Percentiles rank a stretch among this genome's conserved stretches.
Evolutionary conservation across 2,329 filamentous ascomycete genomes (phyloP).

Genomic region (Paecilomyces fulvus): DNA sequence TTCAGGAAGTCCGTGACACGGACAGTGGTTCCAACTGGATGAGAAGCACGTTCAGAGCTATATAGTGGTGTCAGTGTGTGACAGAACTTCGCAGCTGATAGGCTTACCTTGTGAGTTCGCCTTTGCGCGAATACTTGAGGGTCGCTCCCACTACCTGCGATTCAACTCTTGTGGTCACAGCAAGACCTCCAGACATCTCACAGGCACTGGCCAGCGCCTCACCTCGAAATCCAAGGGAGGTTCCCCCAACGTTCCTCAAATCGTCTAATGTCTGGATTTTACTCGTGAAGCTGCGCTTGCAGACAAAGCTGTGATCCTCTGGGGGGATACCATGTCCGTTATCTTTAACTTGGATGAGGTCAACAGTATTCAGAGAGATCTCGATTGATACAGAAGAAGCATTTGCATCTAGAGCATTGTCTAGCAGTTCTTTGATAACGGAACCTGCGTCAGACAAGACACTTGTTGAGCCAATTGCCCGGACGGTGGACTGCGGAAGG

Average conservation of each 20-base stretch:
- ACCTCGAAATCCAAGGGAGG: conserved; percentile 55
- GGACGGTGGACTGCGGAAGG: conserved; percentile 35
- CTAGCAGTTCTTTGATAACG: conserved; percentile 56
- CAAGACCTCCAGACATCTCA: conserved; percentile 47
- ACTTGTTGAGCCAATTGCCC: conserved; percentile 49
- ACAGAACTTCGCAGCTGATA: not conserved
- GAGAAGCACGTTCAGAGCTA: conserved; percentile 37
- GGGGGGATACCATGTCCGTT: conserved; percentile 55
- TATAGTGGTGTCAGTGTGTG: not conserved
- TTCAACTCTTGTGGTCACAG: conserved; percentile 49
- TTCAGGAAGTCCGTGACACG: conserved; percentile 50
- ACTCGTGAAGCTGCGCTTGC: conserved; percentile 53
- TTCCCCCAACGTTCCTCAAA: conserved; percentile 46
- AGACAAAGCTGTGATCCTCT: conserved; percentile 47
- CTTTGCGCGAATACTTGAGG: conserved; percentile 44
- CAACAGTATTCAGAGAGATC: conserved; percentile 50
- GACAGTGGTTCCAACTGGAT: conserved; percentile 54
- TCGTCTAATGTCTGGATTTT: conserved; percentile 54
- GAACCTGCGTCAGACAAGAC: conserved; percentile 49
- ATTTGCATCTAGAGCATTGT: conserved; percentile 58
- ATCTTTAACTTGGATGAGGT: conserved; percentile 55
- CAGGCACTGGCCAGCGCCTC: conserved; percentile 56
- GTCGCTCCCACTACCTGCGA: conserved; percentile 46
- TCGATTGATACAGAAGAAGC: conserved; percentile 52
- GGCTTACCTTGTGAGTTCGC: conserved; percentile 39